Evolutionary conservation across 129 eudicot genomes (phyloP).

Genomic region (Solidago caesia): DNA sequence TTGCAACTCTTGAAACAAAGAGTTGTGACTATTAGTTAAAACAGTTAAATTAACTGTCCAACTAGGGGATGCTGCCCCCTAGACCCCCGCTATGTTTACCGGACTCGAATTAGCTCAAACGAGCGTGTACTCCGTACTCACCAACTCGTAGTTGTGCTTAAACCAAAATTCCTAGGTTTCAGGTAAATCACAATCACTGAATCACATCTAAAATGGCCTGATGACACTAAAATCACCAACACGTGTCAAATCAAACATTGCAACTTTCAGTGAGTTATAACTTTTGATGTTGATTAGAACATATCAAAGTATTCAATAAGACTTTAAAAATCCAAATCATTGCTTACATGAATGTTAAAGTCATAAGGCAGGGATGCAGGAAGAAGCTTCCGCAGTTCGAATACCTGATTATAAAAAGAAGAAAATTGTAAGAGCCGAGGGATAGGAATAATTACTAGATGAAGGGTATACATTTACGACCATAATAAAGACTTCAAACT

Average conservation of each 20-base stretch:
- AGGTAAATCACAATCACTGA: no score
- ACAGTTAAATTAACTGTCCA: no score
- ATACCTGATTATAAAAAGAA: constrained; percentile 48
- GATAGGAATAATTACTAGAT: not conserved
- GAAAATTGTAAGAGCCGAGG: not conserved
- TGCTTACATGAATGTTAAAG: constrained; percentile 95
- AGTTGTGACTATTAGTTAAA: no score
- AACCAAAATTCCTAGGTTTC: no score
- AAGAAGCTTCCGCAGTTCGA: constrained; percentile 93
- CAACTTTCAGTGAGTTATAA: not conserved
- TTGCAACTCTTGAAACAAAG: no score
- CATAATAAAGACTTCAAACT: constrained; percentile 9
- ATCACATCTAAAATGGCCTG: no score
- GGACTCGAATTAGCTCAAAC: no score
- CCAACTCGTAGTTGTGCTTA: no score
- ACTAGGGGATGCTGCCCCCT: no score
- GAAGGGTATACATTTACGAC: constrained; percentile 10
- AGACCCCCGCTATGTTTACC: no score
- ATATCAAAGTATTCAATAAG: not conserved
- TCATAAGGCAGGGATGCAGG: constrained; percentile 82
- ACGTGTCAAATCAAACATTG: not conserved
- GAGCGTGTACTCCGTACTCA: no score
- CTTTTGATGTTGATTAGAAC: not conserved
- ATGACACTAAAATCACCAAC: not conserved
- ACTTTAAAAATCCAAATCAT: not conserved